Base-by-base conservation (phyloP, 768 basidiomycete species). In the Clitopilus hobsonii region DNA sequence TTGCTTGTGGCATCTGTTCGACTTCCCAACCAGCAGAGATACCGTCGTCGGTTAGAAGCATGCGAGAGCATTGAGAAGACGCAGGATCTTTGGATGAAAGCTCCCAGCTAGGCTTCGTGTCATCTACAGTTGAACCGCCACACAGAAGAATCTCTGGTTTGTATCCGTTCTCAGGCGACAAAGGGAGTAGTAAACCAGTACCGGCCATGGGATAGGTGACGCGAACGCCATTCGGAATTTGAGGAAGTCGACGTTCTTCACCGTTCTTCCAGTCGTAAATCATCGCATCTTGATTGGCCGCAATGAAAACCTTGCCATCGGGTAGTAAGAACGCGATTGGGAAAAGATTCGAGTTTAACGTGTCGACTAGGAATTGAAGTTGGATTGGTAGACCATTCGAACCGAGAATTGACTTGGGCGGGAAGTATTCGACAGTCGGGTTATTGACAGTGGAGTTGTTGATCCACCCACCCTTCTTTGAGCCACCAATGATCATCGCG, bases 131-230 rank as follows among this genome's bases (percentile, higher is more conserved):
- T 1, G 91, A 89, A 10, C 91, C 91, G 8, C 91, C 91, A 54
- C 91, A 93, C 24, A 93, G 67, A 20, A 93, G 73, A 38, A 93
- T 70, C 60, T 89, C 87, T 0, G 91, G 80, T 5, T 74, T 71
- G 60, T 88, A 92, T 56, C 77, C 65, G 60, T 83, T 83, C 7
- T 77, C 73, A 2, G 83, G 81, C 3, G 78, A 77, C 6, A 93
- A 72, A 8, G 91, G 89, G 7, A 93, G 80, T 38, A 93, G 74
- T n/a, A 89, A 58, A 11, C 75, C 89, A 14, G 84, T 84, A 38
- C 85, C 91, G 23, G 88, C 73, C 86, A 91, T 88, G 0, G 90
- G 90, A 65, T 93, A 92, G 0, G 90, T 90, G 29, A 91, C 83
- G 23, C 88, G 88, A 14, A 90, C 82, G 38, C 83, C 84, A 57